These are phyloP conservation scores for Gaertneriomyces semiglobifer DNA, from an alignment of 192 early-diverging fungal genomes.

Conservation along the genomic window DNA sequence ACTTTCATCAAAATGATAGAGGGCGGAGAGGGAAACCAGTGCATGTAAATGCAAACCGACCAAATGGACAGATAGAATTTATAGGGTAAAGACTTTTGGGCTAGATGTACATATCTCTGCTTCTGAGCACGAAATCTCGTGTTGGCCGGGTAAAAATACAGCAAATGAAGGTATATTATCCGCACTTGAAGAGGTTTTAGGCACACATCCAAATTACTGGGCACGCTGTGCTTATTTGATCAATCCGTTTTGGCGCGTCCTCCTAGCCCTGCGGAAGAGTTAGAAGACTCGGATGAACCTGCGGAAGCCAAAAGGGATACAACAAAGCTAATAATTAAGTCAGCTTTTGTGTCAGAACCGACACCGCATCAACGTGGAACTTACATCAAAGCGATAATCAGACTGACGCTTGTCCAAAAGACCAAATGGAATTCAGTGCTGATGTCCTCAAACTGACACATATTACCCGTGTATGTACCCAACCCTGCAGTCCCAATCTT, in stretches of 20 bases:
- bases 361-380: not conserved
- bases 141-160: too few relatives aligned
- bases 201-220: not conserved
- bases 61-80: too few relatives aligned
- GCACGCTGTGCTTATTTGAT: not conserved
- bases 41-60: too few relatives aligned
- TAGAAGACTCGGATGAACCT: not conserved
- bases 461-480: slow-evolving; percentile 31
- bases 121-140: too few relatives aligned
- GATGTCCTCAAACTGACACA: slow-evolving; percentile 39
- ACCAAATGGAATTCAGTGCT: slow-evolving; percentile 30
- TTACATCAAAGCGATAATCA: slow-evolving; percentile 25
- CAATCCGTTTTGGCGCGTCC: slow-evolving; percentile 21
- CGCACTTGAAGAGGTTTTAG: slow-evolving; percentile 1
- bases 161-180: too few relatives aligned
- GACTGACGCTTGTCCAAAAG: slow-evolving; percentile 26
- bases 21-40: too few relatives aligned
- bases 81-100: too few relatives aligned
- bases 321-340: slow-evolving; percentile 11
- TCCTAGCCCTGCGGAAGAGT: slow-evolving; percentile 5
- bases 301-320: slow-evolving; percentile 10
- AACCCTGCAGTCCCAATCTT: slow-evolving; percentile 27
- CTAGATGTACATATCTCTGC: too few relatives aligned
- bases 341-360: not conserved
- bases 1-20: too few relatives aligned